A percentile compares a stretch with the other conserved stretches of the same genome.
These are phyloP conservation scores for Prosopis cineraria DNA, from an alignment of 306 rosid genomes.

Conservation along the genomic window DNA sequence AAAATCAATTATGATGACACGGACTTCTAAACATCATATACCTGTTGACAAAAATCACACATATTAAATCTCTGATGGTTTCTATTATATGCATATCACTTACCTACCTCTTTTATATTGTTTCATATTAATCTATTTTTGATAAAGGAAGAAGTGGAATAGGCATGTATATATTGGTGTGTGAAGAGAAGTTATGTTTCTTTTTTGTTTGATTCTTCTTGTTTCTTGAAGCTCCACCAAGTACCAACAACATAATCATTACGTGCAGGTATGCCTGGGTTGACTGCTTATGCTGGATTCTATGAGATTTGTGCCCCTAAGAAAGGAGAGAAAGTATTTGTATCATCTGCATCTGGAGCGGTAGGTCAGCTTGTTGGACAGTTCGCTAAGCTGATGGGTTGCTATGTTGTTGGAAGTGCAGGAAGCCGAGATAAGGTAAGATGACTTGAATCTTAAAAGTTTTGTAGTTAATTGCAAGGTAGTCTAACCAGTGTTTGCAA, in stretches of 20 bases:
- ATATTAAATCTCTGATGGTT: background rate
- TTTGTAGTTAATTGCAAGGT: background rate
- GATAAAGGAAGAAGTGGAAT: background rate
- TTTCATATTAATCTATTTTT: background rate
- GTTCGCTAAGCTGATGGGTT: slow-evolving; percentile 2
- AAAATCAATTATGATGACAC: background rate
- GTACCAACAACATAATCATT: background rate
- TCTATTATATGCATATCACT: background rate
- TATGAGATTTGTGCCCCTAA: slow-evolving; percentile 1
- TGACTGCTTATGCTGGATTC: slow-evolving; percentile 12
- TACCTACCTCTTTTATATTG: background rate
- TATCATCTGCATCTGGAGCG: slow-evolving; percentile 9
- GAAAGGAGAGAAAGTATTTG: slow-evolving; percentile 8
- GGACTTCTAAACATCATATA: too few species aligned
- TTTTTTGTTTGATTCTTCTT: background rate
- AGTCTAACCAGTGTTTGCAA: background rate
- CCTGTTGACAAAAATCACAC: too few species aligned
- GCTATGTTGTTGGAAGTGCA: slow-evolving; percentile 28
- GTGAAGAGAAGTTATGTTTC: background rate
- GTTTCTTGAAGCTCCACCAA: background rate
- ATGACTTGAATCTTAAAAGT: background rate
- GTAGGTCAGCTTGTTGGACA: slow-evolving; percentile 13
- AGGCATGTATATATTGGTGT: background rate
- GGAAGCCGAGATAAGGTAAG: slow-evolving; percentile 19
- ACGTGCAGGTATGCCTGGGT: background rate